Base-by-base conservation (phyloP, 1,284 basidiomycete species). In the Naganishia sp. region DNA sequence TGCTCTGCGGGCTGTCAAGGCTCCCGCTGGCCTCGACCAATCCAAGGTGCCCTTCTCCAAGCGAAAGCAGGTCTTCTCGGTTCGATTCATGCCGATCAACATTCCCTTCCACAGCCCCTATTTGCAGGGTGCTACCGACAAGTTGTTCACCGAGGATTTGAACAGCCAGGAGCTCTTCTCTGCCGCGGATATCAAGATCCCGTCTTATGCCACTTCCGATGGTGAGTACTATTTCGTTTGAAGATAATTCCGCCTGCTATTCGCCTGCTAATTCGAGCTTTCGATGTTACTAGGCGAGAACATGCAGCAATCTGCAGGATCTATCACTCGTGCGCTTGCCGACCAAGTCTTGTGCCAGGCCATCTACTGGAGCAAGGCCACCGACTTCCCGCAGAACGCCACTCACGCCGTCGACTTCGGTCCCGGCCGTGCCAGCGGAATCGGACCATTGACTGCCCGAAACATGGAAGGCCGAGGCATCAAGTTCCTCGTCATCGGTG, bases 381-480 rank as follows among this genome's bases (percentile, higher is more conserved):
- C 90, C 42, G 83, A 88, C 73, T 96, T 94, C 85, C 90, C 92
- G 1, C 84, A 88, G 65, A 85, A 88, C 10, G 92, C 94, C 0
- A 98, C 95, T 4, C 95, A 99, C 78, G 89, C 92, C 6, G 82
- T 99, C 72, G 96, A 97, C 81, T 98, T 99, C 76, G 96, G 95
- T 67, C 92, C 95, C 0, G 95, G 95, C 70, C 94, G 94, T 39
- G 78, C 91, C 67, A 92, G 90, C 72, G 95, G 95, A 54, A 95
- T 98, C 73, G 94, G 94, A 55, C 88, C 90, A 63, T 84, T 98
- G 58, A 94, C 93, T 42, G 87, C 90, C 7, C 88, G 90, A 71
- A 94, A 93, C 79, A 83, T 94, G 54, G 93, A 96, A 74, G 95
- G 95, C 25, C 88, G 92, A 49, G 95, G 96, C 63, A 88, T 98